Evolutionary conservation across 2,329 filamentous ascomycete genomes (phyloP).

Genomic region (Xenosphaeropsis pyriputrescens): DNA sequence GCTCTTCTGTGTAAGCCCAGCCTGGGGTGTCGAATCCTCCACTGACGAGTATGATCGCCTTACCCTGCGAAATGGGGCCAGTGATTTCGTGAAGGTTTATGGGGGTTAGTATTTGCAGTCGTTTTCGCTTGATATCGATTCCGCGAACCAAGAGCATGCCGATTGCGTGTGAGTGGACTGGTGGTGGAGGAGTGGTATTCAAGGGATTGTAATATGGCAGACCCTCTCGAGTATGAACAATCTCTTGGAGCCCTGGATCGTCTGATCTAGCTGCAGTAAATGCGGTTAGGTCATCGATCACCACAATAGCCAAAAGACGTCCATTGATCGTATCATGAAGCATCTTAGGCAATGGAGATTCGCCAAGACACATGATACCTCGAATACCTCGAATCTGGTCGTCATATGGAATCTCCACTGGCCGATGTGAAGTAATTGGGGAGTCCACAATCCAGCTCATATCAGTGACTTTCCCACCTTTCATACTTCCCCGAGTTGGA

Average conservation of each 20-base stretch:
- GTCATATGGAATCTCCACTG: constrained; percentile 47
- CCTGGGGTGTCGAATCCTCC: constrained; percentile 54
- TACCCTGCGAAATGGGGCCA: constrained; percentile 23
- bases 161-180: constrained; percentile 39
- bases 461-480: constrained; percentile 3
- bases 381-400: constrained; percentile 35
- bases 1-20: constrained; percentile 55
- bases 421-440: constrained; percentile 39
- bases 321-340: constrained; percentile 55
- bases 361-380: constrained; percentile 55
- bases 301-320: constrained; percentile 51
- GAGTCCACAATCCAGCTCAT: constrained; percentile 30
- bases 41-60: constrained; percentile 45
- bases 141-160: constrained; percentile 58
- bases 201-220: constrained; percentile 48
- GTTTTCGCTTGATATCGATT: constrained; percentile 37
- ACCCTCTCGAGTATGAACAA: constrained; percentile 29
- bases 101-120: constrained; percentile 53
- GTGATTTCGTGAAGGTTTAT: constrained; percentile 26
- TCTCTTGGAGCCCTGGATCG: constrained; percentile 2
- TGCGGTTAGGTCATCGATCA: constrained; percentile 35
- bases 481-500: constrained; percentile 5
- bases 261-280: constrained; percentile 1
- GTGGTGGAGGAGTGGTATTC: constrained; percentile 40
- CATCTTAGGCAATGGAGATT: constrained; percentile 40